Base-by-base conservation (phyloP, 1,284 basidiomycete genomes). In the Peniophora sp. region DNA sequence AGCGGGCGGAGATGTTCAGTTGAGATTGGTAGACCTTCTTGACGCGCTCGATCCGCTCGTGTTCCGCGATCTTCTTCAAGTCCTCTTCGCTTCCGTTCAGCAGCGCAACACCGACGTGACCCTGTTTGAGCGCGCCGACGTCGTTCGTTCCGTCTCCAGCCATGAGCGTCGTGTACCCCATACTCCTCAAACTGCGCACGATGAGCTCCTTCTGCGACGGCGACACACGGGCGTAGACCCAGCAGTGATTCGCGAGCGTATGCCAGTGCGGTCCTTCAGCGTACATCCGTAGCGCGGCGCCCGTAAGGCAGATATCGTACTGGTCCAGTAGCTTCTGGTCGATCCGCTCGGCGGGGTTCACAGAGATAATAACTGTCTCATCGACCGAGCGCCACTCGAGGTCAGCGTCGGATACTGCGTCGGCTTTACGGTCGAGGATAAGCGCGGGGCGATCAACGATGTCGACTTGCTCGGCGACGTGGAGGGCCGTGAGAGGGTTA, bases 71-170 rank as follows among this genome's bases (percentile, higher is more conserved):
- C 65, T 89, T 92, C 68, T 92, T 81, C 32, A 97, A 70, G 63
- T 97, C 95, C 58, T 95, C 94, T 0, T 81, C 78, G 0, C 92
- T 90, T 0, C 94, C 94, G 62, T 97, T 92, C 45, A 97, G 73
- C 2, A 97, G 74, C 1, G 94, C 94, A 17, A 97, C 90, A 56
- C 94, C 94, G 52, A 97, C 87, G 65, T 97, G 92, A 0, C 95
- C 94, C 64, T 96, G 92, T 67, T 97, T 97, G 49, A 97, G 80
- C 2, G 95, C 94, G 27, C 95, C 94, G 46, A 97, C 94, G 59
- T 97, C 94, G 66, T 97, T 97, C 16, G 94, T 97, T 36, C 95
- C 95, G 64, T 97, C 95, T 53, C 94, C 94, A 11, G 93, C 94
- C 94, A 97, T 97, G 50, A 97, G 76, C 0, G 94, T 97, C 6